Conservation (phyloP, 139 green algal species). For the Mesostigma viride region DNA sequence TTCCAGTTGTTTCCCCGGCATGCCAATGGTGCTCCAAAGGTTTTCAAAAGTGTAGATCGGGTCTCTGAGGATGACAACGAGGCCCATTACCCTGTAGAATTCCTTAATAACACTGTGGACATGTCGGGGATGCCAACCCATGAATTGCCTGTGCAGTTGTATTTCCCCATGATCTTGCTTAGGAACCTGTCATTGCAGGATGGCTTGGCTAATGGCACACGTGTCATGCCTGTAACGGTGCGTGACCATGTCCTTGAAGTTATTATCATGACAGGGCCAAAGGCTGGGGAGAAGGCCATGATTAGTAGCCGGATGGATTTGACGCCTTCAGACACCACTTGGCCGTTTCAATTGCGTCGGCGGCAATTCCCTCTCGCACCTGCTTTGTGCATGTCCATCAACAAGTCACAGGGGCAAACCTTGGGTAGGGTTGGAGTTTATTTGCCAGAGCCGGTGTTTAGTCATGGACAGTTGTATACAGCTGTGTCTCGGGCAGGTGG, state of each 20-base stretch:
- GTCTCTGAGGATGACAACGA: too few species aligned
- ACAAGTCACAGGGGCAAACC: slow-evolving; percentile 41
- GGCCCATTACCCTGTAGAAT: not conserved
- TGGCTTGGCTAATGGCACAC: not conserved
- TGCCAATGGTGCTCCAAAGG: too few species aligned
- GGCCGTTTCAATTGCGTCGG: not conserved
- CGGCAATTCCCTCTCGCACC: slow-evolving; percentile 29
- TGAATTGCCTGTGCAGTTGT: not conserved
- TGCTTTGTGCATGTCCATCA: slow-evolving; percentile 39
- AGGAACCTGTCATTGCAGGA: not conserved
- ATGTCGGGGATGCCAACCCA: not conserved
- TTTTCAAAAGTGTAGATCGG: too few species aligned
- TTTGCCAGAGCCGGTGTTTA: slow-evolving; percentile 21
- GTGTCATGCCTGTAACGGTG: not conserved
- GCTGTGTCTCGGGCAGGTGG: slow-evolving; percentile 6
- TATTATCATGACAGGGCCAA: not conserved
- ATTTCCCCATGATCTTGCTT: not conserved
- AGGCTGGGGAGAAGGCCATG: not conserved
- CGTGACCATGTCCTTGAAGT: not conserved
- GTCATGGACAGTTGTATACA: slow-evolving; percentile 27
- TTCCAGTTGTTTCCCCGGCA: too few species aligned
- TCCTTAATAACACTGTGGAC: not conserved
- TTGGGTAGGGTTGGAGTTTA: slow-evolving; percentile 26
- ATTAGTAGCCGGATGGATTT: not conserved
- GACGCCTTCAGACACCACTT: not conserved